Conservation (phyloP, 805 yeast genomes). For the Blastobotrys mokoenaii region DNA sequence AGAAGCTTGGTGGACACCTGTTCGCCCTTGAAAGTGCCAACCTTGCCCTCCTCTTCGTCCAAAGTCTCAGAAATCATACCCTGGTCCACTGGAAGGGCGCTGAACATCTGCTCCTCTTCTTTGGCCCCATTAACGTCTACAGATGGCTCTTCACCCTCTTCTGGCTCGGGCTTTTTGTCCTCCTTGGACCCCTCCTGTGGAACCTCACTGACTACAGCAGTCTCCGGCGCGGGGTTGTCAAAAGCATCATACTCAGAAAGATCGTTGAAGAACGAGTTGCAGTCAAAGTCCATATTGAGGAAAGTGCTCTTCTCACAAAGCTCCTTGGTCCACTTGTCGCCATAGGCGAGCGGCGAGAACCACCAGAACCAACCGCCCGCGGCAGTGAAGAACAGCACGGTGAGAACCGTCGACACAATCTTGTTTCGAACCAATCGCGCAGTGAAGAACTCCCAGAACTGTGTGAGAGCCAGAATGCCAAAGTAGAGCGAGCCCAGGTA, state of each 20-base stretch:
- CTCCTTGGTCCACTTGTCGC: conserved; percentile 65
- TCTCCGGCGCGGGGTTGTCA: too few relatives aligned
- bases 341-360: conserved; percentile 72
- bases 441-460: conserved; percentile 33
- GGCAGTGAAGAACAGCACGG: conserved; percentile 41
- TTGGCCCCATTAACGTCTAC: conserved; percentile 10
- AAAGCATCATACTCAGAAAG: conserved; percentile 22
- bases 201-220: conserved; percentile 6
- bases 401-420: conserved; percentile 36
- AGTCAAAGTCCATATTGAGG: conserved; percentile 81
- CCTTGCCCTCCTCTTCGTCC: neutral
- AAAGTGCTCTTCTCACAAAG: conserved; percentile 57
- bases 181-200: too few relatives aligned
- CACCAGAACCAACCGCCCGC: conserved; percentile 48
- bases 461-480: conserved; percentile 71
- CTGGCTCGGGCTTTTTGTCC: conserved; percentile 11
- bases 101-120: neutral
- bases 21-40: neutral
- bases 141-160: conserved; percentile 1
- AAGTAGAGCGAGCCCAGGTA: conserved; percentile 90
- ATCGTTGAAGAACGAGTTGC: conserved; percentile 43
- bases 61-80: conserved; percentile 1
- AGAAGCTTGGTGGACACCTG: neutral
- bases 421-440: conserved; percentile 31
- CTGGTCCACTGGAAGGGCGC: neutral